Evolutionary conservation across 257 asterid genomes (phyloP), one percentile per base, ranked within the genome.

Genomic region (Salvia rosmarinus): DNA sequence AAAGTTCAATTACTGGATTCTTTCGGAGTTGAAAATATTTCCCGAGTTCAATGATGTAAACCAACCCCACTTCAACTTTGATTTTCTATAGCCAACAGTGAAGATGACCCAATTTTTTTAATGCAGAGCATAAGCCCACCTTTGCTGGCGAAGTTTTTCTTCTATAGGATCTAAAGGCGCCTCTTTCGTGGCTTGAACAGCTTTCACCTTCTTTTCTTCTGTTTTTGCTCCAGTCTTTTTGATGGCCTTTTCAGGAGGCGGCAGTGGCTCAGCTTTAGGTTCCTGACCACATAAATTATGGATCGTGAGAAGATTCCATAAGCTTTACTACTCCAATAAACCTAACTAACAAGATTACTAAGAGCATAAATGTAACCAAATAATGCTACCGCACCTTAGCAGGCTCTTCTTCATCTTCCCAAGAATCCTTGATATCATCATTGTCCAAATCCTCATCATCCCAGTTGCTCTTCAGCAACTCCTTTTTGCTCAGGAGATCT

Each of bases 321-420:
- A 17, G 20, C 44, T 58, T 16, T 44, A 54, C 19, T 67, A 25
- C 54, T 25, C 13, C 25, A 16, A 50, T 25, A 1, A 62, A 10
- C 70, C 49, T 43, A 63, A 6, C 44, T 50, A 71, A 71, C 32
- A 66, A 34, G 37, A 67, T 52, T 21, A 40, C 10, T 39, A 51
- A 7, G 43, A 14, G 43, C 43, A 7, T 14, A 20, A 68, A 17
- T 25, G 20, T 49, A 20, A 52, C 12, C 13, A 30, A 44, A 60
- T 25, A 44, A 10, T 17, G 14, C 40, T 55, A 40, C 9, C 64
- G 51, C 76, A 91, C 97, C 79, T 78, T 74, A n/a, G 77, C 85
- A 61, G 88, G 79, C 79, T 91, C 95, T 2, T 94, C 99, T 17
- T 91, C 96, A 73, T 94, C 99, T 84, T 94, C 99, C 99, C 99